Conservation (phyloP, 2,329 filamentous ascomycete genomes). For the Sporothrix variecibatus region DNA sequence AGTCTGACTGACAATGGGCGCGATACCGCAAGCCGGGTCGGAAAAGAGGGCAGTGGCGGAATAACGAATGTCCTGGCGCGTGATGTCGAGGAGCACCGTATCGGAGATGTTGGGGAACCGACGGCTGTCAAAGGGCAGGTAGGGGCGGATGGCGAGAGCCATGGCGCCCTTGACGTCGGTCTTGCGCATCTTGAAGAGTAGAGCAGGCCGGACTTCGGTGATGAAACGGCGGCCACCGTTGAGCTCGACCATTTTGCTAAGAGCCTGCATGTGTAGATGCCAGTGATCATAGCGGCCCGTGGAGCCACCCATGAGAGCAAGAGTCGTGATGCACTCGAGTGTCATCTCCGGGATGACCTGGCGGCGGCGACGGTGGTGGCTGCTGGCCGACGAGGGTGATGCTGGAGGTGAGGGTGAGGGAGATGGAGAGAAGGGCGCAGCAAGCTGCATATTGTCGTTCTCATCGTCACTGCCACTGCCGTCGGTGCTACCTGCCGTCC, state of each 20-base stretch:
- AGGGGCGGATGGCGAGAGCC: slow-evolving; percentile 37
- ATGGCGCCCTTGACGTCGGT: slow-evolving; percentile 43
- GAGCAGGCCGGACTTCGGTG: slow-evolving; percentile 27
- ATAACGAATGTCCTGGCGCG: slow-evolving; percentile 28
- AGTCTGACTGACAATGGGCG: slow-evolving; percentile 32
- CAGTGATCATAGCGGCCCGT: slow-evolving; percentile 43
- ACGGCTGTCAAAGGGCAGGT: slow-evolving; percentile 37
- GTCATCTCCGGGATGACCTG: slow-evolving; percentile 32
- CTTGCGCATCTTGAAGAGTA: slow-evolving; percentile 34
- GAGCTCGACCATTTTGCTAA: slow-evolving; percentile 39
- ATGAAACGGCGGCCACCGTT: slow-evolving; percentile 31
- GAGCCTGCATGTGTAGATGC: slow-evolving; percentile 43
- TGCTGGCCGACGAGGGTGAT: not conserved
- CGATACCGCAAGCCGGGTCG: slow-evolving; percentile 31
- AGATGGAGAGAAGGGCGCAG: not conserved
- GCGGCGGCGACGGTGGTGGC: not conserved
- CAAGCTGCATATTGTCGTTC: slow-evolving; percentile 14
- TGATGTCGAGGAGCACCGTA: slow-evolving; percentile 30
- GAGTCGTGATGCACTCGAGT: slow-evolving; percentile 39
- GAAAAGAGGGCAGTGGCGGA: slow-evolving; percentile 33
- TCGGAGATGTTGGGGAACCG: slow-evolving; percentile 33
- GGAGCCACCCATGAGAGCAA: slow-evolving; percentile 39
- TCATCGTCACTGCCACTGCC: not conserved
- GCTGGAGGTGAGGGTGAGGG: not conserved
- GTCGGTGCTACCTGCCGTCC: not conserved